Base-by-base conservation (phyloP, 2,329 filamentous ascomycete species). In the Karstenula rhodostoma region DNA sequence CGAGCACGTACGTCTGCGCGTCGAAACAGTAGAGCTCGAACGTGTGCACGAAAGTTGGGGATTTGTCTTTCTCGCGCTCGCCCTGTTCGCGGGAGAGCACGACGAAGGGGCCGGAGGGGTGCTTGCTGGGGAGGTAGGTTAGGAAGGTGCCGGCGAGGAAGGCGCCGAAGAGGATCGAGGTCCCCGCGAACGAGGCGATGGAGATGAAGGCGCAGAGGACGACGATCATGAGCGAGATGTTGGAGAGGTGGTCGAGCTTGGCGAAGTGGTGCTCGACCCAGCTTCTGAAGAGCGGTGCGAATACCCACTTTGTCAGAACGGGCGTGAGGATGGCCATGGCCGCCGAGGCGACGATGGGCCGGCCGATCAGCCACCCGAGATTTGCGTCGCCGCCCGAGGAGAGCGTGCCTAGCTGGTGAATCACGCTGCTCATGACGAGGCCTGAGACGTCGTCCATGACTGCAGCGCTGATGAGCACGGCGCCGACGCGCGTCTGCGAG, bases 391-490 rank as follows among this genome's bases (percentile, higher is more conserved):
- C 58, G 13, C 65, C 65, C 10, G 32, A 46, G 10, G 64, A 61
- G 3, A 72, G 52, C 1, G 49, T 49, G 12, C 71, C 71, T 1
- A 74, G 58, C 33, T 71, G 62, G 42, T 68, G 63, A 40, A 74
- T 72, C 17, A 72, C 74, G 32, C 67, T 69, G 32, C 79, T 78
- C 66, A 82, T 79, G 53, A 83, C 77, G 12, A 83, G 75, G 2
- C 80, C 81, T 1, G 78, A 76, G 1, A 82, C 79, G 66, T 83
- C 81, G 65, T 82, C 80, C 37, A 83, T 80, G 23, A 83, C 78
- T 10, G 81, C 81, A 0, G 81, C 81, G 64, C 80, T 81, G 50
- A 82, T 76, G 3, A 83, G 77, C 1, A 83, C 74, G 12, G 79
- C 78, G 19, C 81, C 80, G 1, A 82, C 76, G 29, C 77, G 73